Evolutionary conservation across 1,284 basidiomycete genomes (phyloP).

Genomic region (Ustilago xerochloae): DNA sequence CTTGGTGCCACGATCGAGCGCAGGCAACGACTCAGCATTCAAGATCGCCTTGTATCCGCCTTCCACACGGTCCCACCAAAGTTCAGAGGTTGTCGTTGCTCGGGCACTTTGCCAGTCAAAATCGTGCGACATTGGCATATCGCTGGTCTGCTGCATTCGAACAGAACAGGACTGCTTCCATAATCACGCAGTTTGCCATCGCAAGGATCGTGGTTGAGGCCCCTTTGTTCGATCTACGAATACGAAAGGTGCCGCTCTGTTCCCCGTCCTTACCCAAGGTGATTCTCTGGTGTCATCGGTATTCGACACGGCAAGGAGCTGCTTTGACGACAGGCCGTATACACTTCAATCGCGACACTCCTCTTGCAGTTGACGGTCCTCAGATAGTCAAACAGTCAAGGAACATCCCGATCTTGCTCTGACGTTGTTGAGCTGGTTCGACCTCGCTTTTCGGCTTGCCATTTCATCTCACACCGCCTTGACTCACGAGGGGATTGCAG

Average conservation of each 20-base stretch:
- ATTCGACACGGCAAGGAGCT: not conserved
- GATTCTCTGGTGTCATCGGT: no score
- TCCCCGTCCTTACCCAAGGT: no score
- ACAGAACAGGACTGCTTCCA: no score
- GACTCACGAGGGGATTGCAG: not conserved
- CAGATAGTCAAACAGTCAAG: no score
- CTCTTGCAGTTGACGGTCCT: no score
- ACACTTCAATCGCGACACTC: not conserved
- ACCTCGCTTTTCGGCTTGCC: conserved; percentile 13
- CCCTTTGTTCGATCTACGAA: conserved; percentile 3
- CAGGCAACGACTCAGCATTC: not conserved
- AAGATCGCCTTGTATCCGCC: not conserved
- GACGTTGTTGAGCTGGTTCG: conserved; percentile 12
- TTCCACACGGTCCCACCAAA: conserved; percentile 25
- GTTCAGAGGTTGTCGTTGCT: not conserved
- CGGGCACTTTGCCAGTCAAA: not conserved
- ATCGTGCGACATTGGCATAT: not conserved
- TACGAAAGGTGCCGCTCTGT: not conserved
- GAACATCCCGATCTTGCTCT: conserved; percentile 4
- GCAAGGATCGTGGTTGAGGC: no score
- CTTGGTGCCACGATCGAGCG: conserved; percentile 7
- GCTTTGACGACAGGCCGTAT: not conserved
- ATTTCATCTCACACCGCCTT: conserved; percentile 19
- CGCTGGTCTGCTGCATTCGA: not conserved
- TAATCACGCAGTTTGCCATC: no score